These are phyloP conservation scores for Plenodomus biglobosus DNA, from an alignment of 2,329 filamentous ascomycete species.

Conservation along the genomic window DNA sequence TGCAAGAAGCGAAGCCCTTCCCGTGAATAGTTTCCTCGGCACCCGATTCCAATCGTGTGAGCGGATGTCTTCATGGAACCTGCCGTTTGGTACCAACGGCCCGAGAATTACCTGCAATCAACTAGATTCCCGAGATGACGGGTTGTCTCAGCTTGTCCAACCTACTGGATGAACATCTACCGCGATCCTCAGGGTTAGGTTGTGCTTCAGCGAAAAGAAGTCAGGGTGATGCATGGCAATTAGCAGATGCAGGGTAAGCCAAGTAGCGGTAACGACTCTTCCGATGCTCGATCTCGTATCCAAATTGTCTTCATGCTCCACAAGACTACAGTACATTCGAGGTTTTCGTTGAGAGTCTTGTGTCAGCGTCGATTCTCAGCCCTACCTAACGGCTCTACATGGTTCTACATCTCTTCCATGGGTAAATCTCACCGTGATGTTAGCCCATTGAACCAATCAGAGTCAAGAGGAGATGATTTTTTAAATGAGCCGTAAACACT, in stretches of 20 bases:
- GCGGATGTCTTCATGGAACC: too few species aligned
- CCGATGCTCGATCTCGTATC: neutral
- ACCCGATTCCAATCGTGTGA: too few species aligned
- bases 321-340: neutral
- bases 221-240: neutral
- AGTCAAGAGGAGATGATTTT: neutral
- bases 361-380: neutral
- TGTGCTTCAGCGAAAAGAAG: conserved; percentile 6
- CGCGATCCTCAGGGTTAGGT: conserved; percentile 2
- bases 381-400: neutral
- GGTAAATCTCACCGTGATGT: neutral
- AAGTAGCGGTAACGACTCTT: conserved; percentile 20
- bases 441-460: neutral
- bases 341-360: neutral
- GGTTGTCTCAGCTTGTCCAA: neutral
- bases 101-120: neutral
- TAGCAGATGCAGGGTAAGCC: conserved; percentile 11
- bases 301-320: neutral
- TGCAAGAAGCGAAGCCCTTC: too few species aligned
- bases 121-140: neutral
- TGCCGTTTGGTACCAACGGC: neutral
- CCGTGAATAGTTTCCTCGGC: too few species aligned
- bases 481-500: neutral
- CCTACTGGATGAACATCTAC: neutral
- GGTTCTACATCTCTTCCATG: neutral